phyloP scores from a whole-genome alignment of 768 basidiomycete species.

The Serpula lacrymans region DNA sequence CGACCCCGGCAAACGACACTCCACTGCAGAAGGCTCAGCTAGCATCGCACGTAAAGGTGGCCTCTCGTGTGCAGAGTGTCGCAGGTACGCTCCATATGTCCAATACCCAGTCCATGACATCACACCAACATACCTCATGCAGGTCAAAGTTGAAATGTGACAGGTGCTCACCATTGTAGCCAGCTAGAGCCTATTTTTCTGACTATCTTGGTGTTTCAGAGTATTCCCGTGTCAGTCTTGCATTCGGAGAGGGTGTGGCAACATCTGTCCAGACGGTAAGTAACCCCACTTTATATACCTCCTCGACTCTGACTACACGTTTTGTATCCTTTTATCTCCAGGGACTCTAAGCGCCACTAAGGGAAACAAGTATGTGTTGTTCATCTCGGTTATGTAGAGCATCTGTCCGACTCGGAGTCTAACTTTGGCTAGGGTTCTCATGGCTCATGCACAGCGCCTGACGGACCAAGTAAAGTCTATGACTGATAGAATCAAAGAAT shows the following conservation, averaged over 20 bases:
- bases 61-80: conserved; percentile 52
- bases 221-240: conserved; percentile 55
- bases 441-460: conserved; percentile 47
- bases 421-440: conserved; percentile 39
- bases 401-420: conserved; percentile 1
- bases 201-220: conserved; percentile 31
- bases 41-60: conserved; percentile 38
- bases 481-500: conserved; percentile 39
- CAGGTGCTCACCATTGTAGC: no score
- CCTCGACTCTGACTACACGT: neutral
- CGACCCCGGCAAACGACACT: no score
- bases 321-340: conserved; percentile 5
- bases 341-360: conserved; percentile 52
- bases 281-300: neutral
- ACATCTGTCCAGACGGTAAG: conserved; percentile 50
- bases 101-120: conserved; percentile 1
- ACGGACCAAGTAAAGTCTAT: conserved; percentile 45
- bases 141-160: conserved; percentile 58
- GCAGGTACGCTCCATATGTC: conserved; percentile 32
- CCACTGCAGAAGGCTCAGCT: no score
- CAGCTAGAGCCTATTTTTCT: neutral
- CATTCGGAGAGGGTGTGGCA: conserved; percentile 48
- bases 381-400: neutral
- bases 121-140: conserved; percentile 1
- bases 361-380: conserved; percentile 54